These are phyloP conservation scores for Clitoria ternatea DNA, from an alignment of 306 rosid species.

Conservation along the genomic window DNA sequence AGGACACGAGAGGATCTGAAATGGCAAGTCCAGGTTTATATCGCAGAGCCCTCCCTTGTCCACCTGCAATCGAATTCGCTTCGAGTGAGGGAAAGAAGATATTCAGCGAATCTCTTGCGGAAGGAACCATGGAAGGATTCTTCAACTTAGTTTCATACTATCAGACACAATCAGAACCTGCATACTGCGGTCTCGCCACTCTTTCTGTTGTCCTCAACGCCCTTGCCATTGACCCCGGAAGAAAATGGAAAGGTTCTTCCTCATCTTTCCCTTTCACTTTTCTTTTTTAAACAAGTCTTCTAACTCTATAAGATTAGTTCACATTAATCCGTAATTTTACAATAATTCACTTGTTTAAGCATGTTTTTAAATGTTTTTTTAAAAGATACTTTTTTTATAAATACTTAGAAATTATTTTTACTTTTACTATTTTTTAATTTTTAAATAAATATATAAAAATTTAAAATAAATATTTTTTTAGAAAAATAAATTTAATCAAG, in stretches of 20 bases:
- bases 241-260: constrained; percentile 88
- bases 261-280: background rate
- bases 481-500: no score
- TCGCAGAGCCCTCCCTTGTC: constrained; percentile 66
- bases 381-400: no score
- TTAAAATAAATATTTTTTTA: no score
- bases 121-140: constrained; percentile 80
- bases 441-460: no score
- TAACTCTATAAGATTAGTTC: no score
- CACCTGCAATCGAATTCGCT: constrained; percentile 67
- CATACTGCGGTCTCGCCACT: constrained; percentile 77
- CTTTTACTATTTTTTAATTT: no score
- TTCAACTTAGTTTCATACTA: constrained; percentile 81
- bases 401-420: no score
- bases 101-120: constrained; percentile 59
- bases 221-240: constrained; percentile 89
- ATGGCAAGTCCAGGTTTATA: constrained; percentile 54
- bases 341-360: no score
- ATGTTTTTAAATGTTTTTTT: no score
- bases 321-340: no score
- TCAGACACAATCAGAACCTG: constrained; percentile 96
- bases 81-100: constrained; percentile 66
- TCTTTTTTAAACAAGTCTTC: background rate
- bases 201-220: constrained; percentile 87
- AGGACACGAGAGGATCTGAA: background rate